Percentiles rank a stretch among this genome's conserved stretches.
Conservation (phyloP, 345 rosid species). For the Tarenaya hassleriana region DNA sequence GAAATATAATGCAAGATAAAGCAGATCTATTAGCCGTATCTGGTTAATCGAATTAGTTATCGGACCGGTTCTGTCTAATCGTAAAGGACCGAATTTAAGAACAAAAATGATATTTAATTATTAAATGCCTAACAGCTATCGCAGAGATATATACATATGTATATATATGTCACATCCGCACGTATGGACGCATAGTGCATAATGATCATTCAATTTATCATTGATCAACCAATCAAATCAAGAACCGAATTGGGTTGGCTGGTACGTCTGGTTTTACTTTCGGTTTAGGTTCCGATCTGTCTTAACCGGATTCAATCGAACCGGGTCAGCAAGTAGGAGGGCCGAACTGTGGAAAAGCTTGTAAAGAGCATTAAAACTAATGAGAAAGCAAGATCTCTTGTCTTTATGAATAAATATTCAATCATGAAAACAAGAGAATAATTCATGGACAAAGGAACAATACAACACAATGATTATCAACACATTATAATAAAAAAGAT, state of each 20-base stretch:
- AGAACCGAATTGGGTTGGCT: not conserved
- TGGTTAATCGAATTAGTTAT: too few relatives aligned
- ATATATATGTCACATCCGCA: too few relatives aligned
- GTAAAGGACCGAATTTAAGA: too few relatives aligned
- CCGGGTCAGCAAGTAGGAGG: not conserved
- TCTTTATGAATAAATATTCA: conserved; percentile 24
- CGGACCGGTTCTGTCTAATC: too few relatives aligned
- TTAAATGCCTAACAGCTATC: too few relatives aligned
- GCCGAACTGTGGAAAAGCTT: not conserved
- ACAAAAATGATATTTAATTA: too few relatives aligned
- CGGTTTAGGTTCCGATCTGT: too few relatives aligned
- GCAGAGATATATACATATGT: too few relatives aligned
- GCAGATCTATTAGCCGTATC: not conserved
- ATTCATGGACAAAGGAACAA: conserved; percentile 31
- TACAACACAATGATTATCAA: conserved; percentile 30
- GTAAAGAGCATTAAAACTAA: not conserved
- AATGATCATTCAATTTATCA: too few relatives aligned
- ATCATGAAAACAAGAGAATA: conserved; percentile 32
- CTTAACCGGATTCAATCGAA: not conserved
- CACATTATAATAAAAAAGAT: conserved; percentile 5
- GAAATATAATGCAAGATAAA: not conserved
- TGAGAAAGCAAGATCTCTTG: conserved; percentile 25
- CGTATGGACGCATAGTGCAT: too few relatives aligned
- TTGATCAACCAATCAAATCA: not conserved
- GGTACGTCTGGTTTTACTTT: not conserved